Percentiles rank a stretch among this genome's conserved stretches.
These are phyloP conservation scores for Pichia phayaonensis DNA, from an alignment of 805 yeast genomes.

Conservation along the genomic window DNA sequence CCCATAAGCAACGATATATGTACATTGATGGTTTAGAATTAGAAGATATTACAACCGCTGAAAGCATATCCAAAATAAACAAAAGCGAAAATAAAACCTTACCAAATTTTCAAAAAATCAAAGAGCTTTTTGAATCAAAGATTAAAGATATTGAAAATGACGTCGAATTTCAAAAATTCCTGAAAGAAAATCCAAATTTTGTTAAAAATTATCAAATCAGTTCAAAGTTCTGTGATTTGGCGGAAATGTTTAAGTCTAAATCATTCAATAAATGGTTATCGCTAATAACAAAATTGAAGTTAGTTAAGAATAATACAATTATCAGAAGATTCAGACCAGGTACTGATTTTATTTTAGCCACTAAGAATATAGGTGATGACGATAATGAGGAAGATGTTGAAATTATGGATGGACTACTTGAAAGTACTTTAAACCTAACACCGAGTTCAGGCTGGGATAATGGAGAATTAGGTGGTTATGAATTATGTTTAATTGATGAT, in stretches of 20 bases:
- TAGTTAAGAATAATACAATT: constrained; percentile 58
- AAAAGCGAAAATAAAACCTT: constrained; percentile 27
- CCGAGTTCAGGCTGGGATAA: constrained; percentile 79
- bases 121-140: constrained; percentile 10
- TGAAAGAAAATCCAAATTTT: constrained; percentile 13
- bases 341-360: constrained; percentile 85
- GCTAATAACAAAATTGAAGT: constrained; percentile 51
- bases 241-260: constrained; percentile 49
- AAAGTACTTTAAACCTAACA: constrained; percentile 76
- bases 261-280: constrained; percentile 67
- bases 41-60: constrained; percentile 27
- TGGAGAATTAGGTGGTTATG: constrained; percentile 94
- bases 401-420: constrained; percentile 49
- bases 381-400: constrained; percentile 13
- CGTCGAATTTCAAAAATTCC: background rate
- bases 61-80: constrained; percentile 27
- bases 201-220: constrained; percentile 16
- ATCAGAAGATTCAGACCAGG: constrained; percentile 93
- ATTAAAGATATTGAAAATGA: constrained; percentile 10
- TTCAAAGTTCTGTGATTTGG: constrained; percentile 42
- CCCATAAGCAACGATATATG: constrained; percentile 84
- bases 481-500: constrained; percentile 71
- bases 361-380: constrained; percentile 34
- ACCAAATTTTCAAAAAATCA: constrained; percentile 43
- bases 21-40: constrained; percentile 62